phyloP scores from a whole-genome alignment of 495 filamentous ascomycete species.

The Rhypophila decipiens region DNA sequence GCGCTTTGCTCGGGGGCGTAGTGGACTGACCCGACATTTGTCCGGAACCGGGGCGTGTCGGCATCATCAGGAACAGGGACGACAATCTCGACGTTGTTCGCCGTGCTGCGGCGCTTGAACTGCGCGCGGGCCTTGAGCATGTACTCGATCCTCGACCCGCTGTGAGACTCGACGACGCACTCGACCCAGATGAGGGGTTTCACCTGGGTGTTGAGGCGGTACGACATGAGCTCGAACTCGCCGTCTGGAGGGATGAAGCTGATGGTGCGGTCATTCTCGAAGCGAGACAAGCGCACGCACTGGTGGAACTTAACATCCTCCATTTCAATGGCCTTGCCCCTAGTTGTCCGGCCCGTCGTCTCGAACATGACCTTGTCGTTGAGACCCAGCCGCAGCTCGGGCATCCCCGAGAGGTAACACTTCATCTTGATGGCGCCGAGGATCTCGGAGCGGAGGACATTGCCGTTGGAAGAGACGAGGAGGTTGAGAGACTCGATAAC shows the following conservation, averaged over 20 bases:
- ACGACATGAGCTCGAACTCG: constrained; percentile 99
- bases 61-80: constrained; percentile 98
- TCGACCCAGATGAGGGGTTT: constrained; percentile 99
- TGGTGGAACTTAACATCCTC: constrained; percentile 99
- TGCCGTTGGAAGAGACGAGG: constrained; percentile 88
- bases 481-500: constrained; percentile 97
- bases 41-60: constrained; percentile 92
- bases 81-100: constrained; percentile 97
- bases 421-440: constrained; percentile 99
- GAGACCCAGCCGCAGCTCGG: constrained; percentile 85
- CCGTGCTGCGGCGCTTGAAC: constrained; percentile 95
- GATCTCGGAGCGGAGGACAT: constrained; percentile 95
- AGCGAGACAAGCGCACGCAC: constrained; percentile 89
- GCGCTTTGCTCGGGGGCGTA: constrained; percentile 97
- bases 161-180: constrained; percentile 92
- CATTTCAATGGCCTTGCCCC: constrained; percentile 99
- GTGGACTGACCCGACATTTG: constrained; percentile 96
- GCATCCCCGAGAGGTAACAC: constrained; percentile 98
- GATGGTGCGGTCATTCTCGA: constrained; percentile 98
- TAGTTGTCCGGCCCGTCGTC: constrained; percentile 86
- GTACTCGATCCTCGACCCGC: constrained; percentile 90
- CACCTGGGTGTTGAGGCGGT: constrained; percentile 96
- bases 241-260: constrained; percentile 98
- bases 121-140: constrained; percentile 98
- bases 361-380: constrained; percentile 99